These are phyloP conservation scores for Raphidocelis subcapitata DNA, from an alignment of 139 green algal species.

Conservation along the genomic window DNA sequence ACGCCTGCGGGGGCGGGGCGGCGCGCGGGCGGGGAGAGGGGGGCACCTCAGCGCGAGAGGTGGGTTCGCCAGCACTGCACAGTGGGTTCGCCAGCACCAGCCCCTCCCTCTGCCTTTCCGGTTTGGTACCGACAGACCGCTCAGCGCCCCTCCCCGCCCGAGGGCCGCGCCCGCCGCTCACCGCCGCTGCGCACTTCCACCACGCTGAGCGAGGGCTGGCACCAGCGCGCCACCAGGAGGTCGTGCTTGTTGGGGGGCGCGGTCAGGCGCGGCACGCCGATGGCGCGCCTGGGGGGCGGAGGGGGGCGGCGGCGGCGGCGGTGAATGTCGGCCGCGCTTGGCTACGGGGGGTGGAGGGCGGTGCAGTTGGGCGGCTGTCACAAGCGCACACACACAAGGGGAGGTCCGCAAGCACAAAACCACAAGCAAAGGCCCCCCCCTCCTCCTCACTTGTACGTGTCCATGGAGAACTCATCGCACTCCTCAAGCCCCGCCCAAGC, in stretches of 20 bases:
- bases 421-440: not conserved
- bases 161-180: not conserved
- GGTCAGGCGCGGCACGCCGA: constrained; percentile 73
- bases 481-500: constrained; percentile 57
- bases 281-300: constrained; percentile 51
- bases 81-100: no score
- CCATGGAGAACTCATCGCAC: constrained; percentile 64
- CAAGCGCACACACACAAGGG: no score
- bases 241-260: constrained; percentile 53
- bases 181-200: constrained; percentile 73
- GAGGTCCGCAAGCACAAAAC: no score
- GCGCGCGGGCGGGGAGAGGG: no score
- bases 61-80: no score
- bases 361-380: no score
- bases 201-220: constrained; percentile 80
- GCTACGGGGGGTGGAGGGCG: not conserved
- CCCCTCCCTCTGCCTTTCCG: no score
- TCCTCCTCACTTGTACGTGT: constrained; percentile 40
- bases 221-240: constrained; percentile 86
- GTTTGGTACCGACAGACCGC: no score
- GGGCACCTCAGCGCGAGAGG: no score
- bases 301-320: not conserved
- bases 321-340: not conserved
- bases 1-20: no score
- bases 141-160: constrained; percentile 1